phyloP scores from a whole-genome alignment of 2,329 filamentous ascomycete genomes.

The Aspergillus aculeatinus region DNA sequence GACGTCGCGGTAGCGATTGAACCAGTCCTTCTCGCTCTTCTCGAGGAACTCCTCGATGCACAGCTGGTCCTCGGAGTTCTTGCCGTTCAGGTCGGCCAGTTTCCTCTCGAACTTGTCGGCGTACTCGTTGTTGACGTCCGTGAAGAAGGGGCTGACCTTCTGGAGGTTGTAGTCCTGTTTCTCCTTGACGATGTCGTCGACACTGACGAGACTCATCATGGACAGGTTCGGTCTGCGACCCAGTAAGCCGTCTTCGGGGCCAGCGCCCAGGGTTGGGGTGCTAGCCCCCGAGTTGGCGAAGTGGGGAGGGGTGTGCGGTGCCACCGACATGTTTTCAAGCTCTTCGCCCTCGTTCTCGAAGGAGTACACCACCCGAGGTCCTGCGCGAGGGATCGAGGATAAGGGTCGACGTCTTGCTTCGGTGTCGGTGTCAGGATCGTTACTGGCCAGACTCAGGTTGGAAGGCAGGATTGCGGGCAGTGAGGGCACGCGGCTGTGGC shows the following conservation, averaged over 20 bases:
- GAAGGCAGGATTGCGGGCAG: background rate
- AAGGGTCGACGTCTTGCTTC: background rate
- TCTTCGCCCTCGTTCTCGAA: background rate
- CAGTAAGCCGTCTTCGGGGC: background rate
- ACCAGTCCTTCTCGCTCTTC: constrained; percentile 67
- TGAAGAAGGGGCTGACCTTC: constrained; percentile 66
- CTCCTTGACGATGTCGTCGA: constrained; percentile 58
- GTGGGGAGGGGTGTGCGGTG: background rate
- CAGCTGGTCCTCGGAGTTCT: constrained; percentile 56
- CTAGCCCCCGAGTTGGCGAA: constrained; percentile 1
- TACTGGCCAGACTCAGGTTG: background rate
- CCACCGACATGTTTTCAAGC: background rate
- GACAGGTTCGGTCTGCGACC: background rate
- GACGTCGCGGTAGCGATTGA: constrained; percentile 56
- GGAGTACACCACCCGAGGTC: background rate
- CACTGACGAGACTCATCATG: constrained; percentile 25
- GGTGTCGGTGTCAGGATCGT: background rate
- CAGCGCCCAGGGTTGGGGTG: background rate
- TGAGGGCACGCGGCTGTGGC: background rate
- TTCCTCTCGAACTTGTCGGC: constrained; percentile 58
- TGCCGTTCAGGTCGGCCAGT: constrained; percentile 56
- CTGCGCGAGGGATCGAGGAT: background rate
- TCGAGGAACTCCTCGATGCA: constrained; percentile 65
- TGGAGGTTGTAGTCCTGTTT: constrained; percentile 62
- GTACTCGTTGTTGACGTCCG: constrained; percentile 61